Evolutionary conservation across 768 basidiomycete species (phyloP), one percentile per base, ranked within the genome.

Genomic region (Auriscalpium microsporum): DNA sequence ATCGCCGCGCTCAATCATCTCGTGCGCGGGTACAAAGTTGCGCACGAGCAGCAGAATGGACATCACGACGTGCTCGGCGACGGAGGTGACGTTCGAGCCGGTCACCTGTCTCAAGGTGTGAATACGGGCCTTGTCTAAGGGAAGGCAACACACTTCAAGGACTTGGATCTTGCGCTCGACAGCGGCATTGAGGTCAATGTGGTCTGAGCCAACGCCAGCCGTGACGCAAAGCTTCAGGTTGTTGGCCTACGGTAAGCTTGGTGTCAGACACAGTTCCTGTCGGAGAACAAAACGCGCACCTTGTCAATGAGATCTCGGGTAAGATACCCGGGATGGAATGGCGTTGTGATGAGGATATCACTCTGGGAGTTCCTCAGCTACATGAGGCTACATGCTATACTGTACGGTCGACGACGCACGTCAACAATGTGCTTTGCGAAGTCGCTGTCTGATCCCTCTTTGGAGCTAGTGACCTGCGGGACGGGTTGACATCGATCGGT

Each of bases 151-250:
- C 42, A 74, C 77, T 69, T 93, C 90, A 55, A 88, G 74, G 19
- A 91, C 90, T 65, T 88, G 84, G 59, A 91, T 81, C 56, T 77
- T 76, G 58, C 79, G 73, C 65, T 88, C 80, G 63, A 88, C 88
- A 16, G 88, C 86, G 23, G 87, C 85, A 66, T 91, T 84, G 55
- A 92, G 77, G 66, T 92, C 89, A 54, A 90, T 83, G 72, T 87
- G 87, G 72, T 90, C 90, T 10, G 84, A 87, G 8, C 88, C 87
- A 36, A 91, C 89, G 68, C 88, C 89, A 58, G 89, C 90, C 16
- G 90, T 93, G 60, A 92, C 78, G 64, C 84, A 86, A 51, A 92
- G 70, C 71, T 88, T 91, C 58, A 93, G 78, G 58, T 90, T 90
- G 68, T 84, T 83, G 33, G 90, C 87, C 79, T 88, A 34, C 23